A percentile compares a stretch with the other conserved stretches of the same genome.
These are phyloP conservation scores for Gaertneriomyces sp. DNA, from an alignment of 192 early-diverging fungal genomes.

Conservation along the genomic window DNA sequence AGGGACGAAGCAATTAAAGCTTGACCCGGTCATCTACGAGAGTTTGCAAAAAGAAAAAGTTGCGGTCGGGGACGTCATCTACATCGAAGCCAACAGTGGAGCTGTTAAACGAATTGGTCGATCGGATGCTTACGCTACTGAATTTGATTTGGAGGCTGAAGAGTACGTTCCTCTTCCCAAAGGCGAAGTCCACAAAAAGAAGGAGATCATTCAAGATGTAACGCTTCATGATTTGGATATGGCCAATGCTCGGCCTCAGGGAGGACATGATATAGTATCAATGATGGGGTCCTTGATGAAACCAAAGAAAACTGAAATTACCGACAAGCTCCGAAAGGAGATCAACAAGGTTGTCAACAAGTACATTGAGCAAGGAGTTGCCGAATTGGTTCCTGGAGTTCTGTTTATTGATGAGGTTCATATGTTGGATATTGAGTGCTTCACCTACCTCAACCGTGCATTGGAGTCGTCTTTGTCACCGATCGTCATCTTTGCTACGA, in stretches of 20 bases:
- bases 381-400: slow-evolving; percentile 96
- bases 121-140: slow-evolving; percentile 97
- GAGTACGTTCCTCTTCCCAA: slow-evolving; percentile 97
- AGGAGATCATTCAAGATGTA: slow-evolving; percentile 97
- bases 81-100: slow-evolving; percentile 96
- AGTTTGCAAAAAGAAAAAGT: slow-evolving; percentile 97
- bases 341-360: slow-evolving; percentile 99
- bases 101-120: slow-evolving; percentile 98
- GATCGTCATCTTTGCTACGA: slow-evolving; percentile 97
- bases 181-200: slow-evolving; percentile 98
- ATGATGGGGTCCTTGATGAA: slow-evolving; percentile 99
- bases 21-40: slow-evolving; percentile 97
- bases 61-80: slow-evolving; percentile 93
- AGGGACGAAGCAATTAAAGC: slow-evolving; percentile 94
- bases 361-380: slow-evolving; percentile 96
- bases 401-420: slow-evolving; percentile 99
- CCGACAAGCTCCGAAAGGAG: slow-evolving; percentile 94
- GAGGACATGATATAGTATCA: slow-evolving; percentile 96
- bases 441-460: slow-evolving; percentile 97
- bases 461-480: slow-evolving; percentile 92
- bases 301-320: slow-evolving; percentile 99
- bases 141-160: slow-evolving; percentile 97
- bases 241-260: slow-evolving; percentile 93
- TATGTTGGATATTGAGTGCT: slow-evolving; percentile 99
- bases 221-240: slow-evolving; percentile 97